Evolutionary conservation across 768 basidiomycete genomes (phyloP), one percentile per base, ranked within the genome.

Genomic region (Inosperma sp.): DNA sequence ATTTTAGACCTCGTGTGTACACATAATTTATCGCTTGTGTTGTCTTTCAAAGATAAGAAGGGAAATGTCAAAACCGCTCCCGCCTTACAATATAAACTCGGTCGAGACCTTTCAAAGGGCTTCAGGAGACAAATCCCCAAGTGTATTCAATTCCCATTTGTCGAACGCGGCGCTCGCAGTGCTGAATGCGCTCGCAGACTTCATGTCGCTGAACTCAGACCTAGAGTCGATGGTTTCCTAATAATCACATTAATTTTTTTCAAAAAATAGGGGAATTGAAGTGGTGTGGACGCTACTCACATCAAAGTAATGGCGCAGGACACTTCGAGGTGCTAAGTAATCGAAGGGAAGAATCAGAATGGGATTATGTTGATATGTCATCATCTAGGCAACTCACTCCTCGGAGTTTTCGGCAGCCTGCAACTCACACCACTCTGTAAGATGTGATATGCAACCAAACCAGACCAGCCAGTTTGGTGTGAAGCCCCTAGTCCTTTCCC

Each of bases 391-490:
- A 10, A 36, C 34, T 36, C 10, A 48, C 46, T 97, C 57, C 86
- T 83, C 5, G 96, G 96, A 5, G 96, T 98, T 68, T 87, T 89
- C 0, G 95, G 95, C 49, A 98, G 71, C 36, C 96, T 82, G 59
- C 93, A 97, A 51, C 74, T 88, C 23, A 84, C 80, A 9, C 93
- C 94, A 54, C 86, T 92, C 67, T 95, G 93, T 59, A 94, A 70
- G 58, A 97, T 93, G 59, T 91, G 87, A 64, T 86, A 93, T 13
- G 90, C 89, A 44, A 95, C 91, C 16, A 94, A 73, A 36, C 92
- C 92, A 19, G 91, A 90, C 94, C 95, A 99, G 58, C 96, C 96
- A 54, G 94, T 97, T 68, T 99, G 96, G 70, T 99, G 96, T 5
- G 93, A 96, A 3, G 95, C 96, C 33, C 96, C 96, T 10, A 99